Conservation (phyloP, 2,329 filamentous ascomycete genomes). For the Hymenoscyphus occultus region DNA sequence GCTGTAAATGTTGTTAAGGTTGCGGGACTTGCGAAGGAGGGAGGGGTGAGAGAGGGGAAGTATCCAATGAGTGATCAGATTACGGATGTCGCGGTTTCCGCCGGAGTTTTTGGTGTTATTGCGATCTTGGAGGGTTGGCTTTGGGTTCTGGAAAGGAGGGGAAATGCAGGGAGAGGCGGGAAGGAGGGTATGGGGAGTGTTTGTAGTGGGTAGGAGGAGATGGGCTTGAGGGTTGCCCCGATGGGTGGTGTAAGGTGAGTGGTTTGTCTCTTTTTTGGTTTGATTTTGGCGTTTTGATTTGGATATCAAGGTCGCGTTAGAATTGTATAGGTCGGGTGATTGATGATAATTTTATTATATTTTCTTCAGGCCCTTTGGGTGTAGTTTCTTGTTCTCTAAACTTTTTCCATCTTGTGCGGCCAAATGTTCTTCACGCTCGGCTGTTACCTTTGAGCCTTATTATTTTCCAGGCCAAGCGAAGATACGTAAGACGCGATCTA, state of each 20-base stretch:
- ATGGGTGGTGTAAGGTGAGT: background rate
- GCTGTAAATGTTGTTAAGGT: conserved; percentile 34
- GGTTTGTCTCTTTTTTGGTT: too few relatives aligned
- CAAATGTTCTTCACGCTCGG: background rate
- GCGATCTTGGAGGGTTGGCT: conserved; percentile 31
- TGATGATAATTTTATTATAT: background rate
- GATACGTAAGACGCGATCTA: too few relatives aligned
- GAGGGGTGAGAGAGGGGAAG: conserved; percentile 31
- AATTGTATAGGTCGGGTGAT: background rate
- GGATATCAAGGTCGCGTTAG: background rate
- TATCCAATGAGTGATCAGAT: conserved; percentile 37
- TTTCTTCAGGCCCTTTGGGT: background rate
- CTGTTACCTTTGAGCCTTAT: too few relatives aligned
- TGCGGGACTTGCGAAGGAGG: conserved; percentile 34
- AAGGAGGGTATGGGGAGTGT: conserved; percentile 12
- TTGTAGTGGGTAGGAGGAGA: conserved; percentile 8
- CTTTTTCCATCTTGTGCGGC: background rate
- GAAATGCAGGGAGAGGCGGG: conserved; percentile 9
- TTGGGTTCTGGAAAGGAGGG: conserved; percentile 25
- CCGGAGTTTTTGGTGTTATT: conserved; percentile 36
- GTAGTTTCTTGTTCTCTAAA: background rate
- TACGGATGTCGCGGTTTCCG: conserved; percentile 37
- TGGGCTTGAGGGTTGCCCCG: conserved; percentile 7
- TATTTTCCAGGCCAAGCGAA: too few relatives aligned
- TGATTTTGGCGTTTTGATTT: too few relatives aligned